A percentile compares a stretch with the other conserved stretches of the same genome.
These are phyloP conservation scores for Phoenix roebelenii DNA, from an alignment of 176 grass and related monocot genomes.

Conservation along the genomic window DNA sequence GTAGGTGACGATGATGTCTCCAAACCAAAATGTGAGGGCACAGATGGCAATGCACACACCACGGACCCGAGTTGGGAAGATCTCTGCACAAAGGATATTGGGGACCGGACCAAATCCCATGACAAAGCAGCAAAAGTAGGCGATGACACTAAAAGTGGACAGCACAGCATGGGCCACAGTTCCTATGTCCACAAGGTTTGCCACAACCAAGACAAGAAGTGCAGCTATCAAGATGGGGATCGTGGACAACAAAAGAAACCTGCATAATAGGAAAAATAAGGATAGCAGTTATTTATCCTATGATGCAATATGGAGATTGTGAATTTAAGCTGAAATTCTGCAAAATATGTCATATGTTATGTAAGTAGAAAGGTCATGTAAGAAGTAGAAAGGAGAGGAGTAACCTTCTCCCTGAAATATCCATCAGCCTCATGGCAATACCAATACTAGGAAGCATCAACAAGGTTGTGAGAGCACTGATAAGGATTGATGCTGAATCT, in stretches of 20 bases:
- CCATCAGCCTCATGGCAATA: constrained; percentile 97
- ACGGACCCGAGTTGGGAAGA: constrained; percentile 81
- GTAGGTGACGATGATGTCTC: constrained; percentile 87
- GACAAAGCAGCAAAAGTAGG: constrained; percentile 95
- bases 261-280: constrained; percentile 25
- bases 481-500: constrained; percentile 83
- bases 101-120: constrained; percentile 90
- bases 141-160: constrained; percentile 61
- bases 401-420: constrained; percentile 96
- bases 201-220: constrained; percentile 56
- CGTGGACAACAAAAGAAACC: constrained; percentile 83
- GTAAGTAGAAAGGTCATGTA: no score
- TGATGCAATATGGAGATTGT: no score
- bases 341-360: no score
- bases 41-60: constrained; percentile 92
- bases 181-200: constrained; percentile 59
- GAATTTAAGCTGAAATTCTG: no score
- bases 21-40: constrained; percentile 61
- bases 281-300: no score
- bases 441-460: constrained; percentile 95
- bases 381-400: constrained; percentile 1
- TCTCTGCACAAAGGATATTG: constrained; percentile 92
- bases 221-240: constrained; percentile 72
- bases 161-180: constrained; percentile 63
- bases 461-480: constrained; percentile 84